Evolutionary conservation across 208 protist species (phyloP), one percentile per base, ranked within the genome.

Genomic region (Herpetomonas muscarum): DNA sequence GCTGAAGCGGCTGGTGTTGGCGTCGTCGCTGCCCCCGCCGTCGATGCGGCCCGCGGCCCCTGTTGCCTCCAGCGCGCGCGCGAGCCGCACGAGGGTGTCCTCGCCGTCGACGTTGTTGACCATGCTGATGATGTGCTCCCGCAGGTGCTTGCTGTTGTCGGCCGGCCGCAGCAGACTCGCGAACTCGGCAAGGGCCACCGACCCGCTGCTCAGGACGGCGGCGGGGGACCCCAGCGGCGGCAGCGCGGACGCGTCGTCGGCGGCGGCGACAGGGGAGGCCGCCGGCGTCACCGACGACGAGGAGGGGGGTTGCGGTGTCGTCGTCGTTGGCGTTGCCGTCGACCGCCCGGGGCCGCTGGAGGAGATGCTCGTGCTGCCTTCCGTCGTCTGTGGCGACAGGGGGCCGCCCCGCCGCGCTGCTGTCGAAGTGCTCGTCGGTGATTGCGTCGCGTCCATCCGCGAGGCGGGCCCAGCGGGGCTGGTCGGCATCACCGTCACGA

Each of bases 131-230:
- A 90, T 81, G 65, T 86, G 86, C 57, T 79, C 74, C 36, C 64
- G 62, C 21, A 87, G 58, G 17, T 68, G 54, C 31, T 67, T 57
- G 13, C 70, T 72, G 44, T 41, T 65, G n/a, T 70, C 59, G 4
- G 51, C 28, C 12, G 63, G 68, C 30, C 45, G 51, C 55, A 84
- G 61, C 42, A 87, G 65, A 30, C 71, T 80, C 9, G 80, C 62
- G 48, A 87, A 87, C 71, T 87, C 80, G 0, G 67, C 76, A 15
- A 87, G 63, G 1, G 75, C 76, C 30, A 87, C 66, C 47, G 74
- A 79, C 21, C 62, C 68, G 61, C 76, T 76, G 17, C 70, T 73
- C 13, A 81, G 53, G n/a, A n/a, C n/a, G n/a, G n/a, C n/a, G n/a
- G n/a, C n/a, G n/a, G n/a, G n/a, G n/a, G n/a, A n/a, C n/a, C n/a